Evolutionary conservation across 1,139 yeast species (phyloP).

Genomic region (Oligophagozyma castellii): DNA sequence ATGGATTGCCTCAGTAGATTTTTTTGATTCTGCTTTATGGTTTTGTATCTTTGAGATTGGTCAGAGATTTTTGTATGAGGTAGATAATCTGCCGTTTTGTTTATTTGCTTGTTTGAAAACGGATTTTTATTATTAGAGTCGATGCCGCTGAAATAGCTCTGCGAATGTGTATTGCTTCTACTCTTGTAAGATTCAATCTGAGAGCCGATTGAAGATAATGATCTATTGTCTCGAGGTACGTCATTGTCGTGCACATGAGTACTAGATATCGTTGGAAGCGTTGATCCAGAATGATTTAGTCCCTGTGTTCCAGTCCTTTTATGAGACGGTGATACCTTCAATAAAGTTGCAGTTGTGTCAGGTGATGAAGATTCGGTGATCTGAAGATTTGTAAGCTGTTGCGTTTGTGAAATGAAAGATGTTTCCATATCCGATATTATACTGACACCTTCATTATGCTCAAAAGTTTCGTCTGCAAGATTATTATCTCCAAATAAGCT

Average conservation of each 20-base stretch:
- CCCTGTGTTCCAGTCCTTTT: not conserved
- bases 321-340: not conserved
- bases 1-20: constrained; percentile 22
- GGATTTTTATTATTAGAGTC: not conserved
- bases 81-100: constrained; percentile 18
- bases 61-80: constrained; percentile 19
- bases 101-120: constrained; percentile 6
- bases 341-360: not conserved
- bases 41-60: constrained; percentile 28
- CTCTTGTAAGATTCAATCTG: not conserved
- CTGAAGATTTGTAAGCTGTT: not conserved
- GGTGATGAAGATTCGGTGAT: too few relatives aligned
- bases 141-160: not conserved
- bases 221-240: too few relatives aligned
- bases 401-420: not conserved
- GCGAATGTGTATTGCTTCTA: not conserved
- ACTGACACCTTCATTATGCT: not conserved
- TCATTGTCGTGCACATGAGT: not conserved
- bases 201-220: too few relatives aligned
- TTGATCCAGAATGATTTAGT: not conserved
- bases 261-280: not conserved
- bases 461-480: not conserved
- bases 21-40: constrained; percentile 27
- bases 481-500: not conserved
- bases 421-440: not conserved